A percentile compares a stretch with the other conserved stretches of the same genome.
Conservation (phyloP, 73 alveolate genomes). For the Paramecium primaurelia region DNA sequence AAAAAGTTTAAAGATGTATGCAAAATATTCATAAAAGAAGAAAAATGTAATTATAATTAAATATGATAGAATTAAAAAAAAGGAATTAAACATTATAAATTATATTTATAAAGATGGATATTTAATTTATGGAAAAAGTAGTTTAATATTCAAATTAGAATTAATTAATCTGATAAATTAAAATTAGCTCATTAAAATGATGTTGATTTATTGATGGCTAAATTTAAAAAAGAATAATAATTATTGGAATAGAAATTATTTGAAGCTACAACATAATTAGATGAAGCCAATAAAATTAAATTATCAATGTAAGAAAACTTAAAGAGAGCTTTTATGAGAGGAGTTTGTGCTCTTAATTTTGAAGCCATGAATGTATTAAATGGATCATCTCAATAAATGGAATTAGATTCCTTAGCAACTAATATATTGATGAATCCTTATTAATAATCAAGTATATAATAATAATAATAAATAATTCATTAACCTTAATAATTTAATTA, state of each 20-base stretch:
- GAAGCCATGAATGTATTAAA: constrained; percentile 97
- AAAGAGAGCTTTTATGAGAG: constrained; percentile 98
- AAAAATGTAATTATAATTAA: constrained; percentile 31
- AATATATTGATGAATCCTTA: constrained; percentile 9
- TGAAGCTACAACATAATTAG: constrained; percentile 80
- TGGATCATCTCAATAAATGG: constrained; percentile 4
- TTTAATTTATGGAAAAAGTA: constrained; percentile 21
- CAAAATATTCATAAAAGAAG: constrained; percentile 61
- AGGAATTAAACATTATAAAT: constrained; percentile 33
- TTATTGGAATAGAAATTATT: constrained; percentile 82
- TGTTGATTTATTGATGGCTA: constrained; percentile 60
- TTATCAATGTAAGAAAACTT: constrained; percentile 88
- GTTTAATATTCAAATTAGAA: neutral
- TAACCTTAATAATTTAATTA: neutral
- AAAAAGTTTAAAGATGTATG: constrained; percentile 62
- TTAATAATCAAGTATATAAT: neutral
- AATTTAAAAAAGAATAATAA: constrained; percentile 88
- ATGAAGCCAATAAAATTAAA: constrained; percentile 76
- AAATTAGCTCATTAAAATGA: constrained; percentile 54
- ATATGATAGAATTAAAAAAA: constrained; percentile 4
- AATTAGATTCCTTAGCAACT: neutral
- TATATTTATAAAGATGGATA: constrained; percentile 21
- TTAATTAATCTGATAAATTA: constrained; percentile 1
- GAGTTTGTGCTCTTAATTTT: constrained; percentile 97
- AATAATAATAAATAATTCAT: neutral